phyloP scores from a whole-genome alignment of 2,329 filamentous ascomycete species.

The Elsinoe australis region DNA sequence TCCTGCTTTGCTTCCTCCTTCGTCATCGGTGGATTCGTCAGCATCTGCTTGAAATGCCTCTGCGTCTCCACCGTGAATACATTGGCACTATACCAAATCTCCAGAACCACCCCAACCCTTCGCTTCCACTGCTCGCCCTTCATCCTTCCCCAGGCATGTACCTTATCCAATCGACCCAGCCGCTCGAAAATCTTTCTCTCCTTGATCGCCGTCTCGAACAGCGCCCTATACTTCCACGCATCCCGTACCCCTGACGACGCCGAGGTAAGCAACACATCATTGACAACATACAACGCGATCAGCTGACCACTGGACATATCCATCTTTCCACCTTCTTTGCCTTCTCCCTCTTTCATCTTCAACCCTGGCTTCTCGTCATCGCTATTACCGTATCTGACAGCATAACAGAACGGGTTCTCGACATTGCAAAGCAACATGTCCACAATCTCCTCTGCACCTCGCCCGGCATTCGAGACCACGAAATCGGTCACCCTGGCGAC shows the following conservation, averaged over 20 bases:
- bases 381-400: constrained; percentile 61
- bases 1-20: constrained; percentile 34
- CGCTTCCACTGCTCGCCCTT: constrained; percentile 79
- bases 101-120: constrained; percentile 60
- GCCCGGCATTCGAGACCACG: constrained; percentile 76
- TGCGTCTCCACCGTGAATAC: constrained; percentile 67
- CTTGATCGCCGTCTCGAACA: constrained; percentile 67
- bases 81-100: constrained; percentile 59
- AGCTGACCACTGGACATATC: constrained; percentile 61
- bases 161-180: constrained; percentile 65
- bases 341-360: constrained; percentile 18
- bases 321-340: constrained; percentile 28
- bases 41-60: constrained; percentile 60
- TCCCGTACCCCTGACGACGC: constrained; percentile 68
- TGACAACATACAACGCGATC: constrained; percentile 72
- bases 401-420: constrained; percentile 65
- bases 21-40: constrained; percentile 60
- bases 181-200: constrained; percentile 63
- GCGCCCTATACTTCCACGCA: constrained; percentile 76
- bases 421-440: constrained; percentile 79
- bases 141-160: constrained; percentile 69
- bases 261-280: constrained; percentile 72
- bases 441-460: constrained; percentile 85
- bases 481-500: constrained; percentile 80
- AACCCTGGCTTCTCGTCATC: constrained; percentile 31